Percentiles rank a stretch among this genome's conserved stretches.
These are phyloP conservation scores for Acanthamoeba healyi DNA, from an alignment of 208 protist species.

Conservation along the genomic window DNA sequence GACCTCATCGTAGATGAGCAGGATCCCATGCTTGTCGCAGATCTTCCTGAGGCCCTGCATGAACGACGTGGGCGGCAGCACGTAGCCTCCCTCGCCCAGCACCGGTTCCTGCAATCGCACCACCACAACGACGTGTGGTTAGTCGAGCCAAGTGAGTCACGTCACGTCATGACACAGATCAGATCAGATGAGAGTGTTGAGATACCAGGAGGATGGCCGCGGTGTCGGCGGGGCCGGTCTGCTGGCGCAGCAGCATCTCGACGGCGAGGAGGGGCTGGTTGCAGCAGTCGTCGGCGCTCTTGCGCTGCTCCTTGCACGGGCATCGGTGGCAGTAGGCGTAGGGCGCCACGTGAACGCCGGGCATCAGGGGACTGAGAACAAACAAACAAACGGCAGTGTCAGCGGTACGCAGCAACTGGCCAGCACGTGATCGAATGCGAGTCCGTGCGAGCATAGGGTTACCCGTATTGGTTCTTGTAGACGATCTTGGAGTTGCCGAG, in stretches of 20 bases:
- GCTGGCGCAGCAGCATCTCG: conserved; percentile 83
- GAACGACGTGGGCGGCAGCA: conserved; percentile 59
- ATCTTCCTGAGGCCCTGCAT: conserved; percentile 70
- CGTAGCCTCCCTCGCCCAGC: conserved; percentile 64
- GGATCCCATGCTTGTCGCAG: conserved; percentile 70
- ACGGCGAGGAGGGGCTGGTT: conserved; percentile 70
- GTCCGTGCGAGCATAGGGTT: no score
- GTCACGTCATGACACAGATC: neutral
- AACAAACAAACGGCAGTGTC: neutral
- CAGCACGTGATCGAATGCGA: neutral
- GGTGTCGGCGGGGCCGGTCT: conserved; percentile 78
- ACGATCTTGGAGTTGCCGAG: conserved; percentile 86
- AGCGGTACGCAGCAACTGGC: neutral
- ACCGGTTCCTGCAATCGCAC: conserved; percentile 78
- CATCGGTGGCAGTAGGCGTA: conserved; percentile 78
- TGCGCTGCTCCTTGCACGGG: conserved; percentile 62
- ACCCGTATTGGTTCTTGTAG: conserved; percentile 71
- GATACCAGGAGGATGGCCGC: conserved; percentile 80
- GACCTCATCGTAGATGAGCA: conserved; percentile 84
- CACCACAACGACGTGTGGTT: neutral
- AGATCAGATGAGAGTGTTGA: neutral
- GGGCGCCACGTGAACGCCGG: conserved; percentile 80
- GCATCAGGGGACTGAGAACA: conserved; percentile 73
- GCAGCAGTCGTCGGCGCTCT: conserved; percentile 60
- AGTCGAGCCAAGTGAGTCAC: neutral